Base-by-base conservation (phyloP, 805 yeast genomes). In the Candida orba region DNA sequence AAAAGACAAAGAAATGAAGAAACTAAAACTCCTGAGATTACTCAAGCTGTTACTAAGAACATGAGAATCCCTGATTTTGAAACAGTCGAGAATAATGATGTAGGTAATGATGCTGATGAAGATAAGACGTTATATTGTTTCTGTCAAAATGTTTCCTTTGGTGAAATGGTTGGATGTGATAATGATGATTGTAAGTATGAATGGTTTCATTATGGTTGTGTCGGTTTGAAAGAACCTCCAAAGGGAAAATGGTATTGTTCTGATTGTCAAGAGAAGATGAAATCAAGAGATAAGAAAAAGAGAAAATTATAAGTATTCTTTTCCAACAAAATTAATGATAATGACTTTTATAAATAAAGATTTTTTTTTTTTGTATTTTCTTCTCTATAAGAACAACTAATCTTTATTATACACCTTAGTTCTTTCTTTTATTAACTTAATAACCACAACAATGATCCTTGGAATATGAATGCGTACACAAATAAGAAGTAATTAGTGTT, bases 141-240 rank as follows among this genome's bases (percentile, higher is more conserved):
- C 66, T 91, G 99, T 59, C 95, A 88, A 58, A 88, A 90, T 52
- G 95, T 85, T 0, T 89, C 97, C 0, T 87, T 83, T 64, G 99
- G 99, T 22, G 87, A 82, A 55, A 91, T 91, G 99, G 87, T 91
- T 52, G 97, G 93, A 0, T 91, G 99, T 65, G 99, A 91, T 60
- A 85, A 88, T 50, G 84, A 83, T 22, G 80, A 83, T 53, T 93
- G 99, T 68, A 78, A 80, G 58, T 80, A 72, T 51, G 96, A 88
- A 60, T 91, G 98, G 98, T 91, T 91, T 66, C 99, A 93, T 64
- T 91, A 90, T 72, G 83, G 81, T 44, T 93, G 99, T 69, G 96
- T 91, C 35, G 95, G 95, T 1, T 68, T 91, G 47, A 81, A 79
- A 17, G 81, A 79, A 41, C 96, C 95, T 5, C 98, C 98, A 3